phyloP scores from a whole-genome alignment of 2,329 filamentous ascomycete species.

The Colletotrichum salicis region DNA sequence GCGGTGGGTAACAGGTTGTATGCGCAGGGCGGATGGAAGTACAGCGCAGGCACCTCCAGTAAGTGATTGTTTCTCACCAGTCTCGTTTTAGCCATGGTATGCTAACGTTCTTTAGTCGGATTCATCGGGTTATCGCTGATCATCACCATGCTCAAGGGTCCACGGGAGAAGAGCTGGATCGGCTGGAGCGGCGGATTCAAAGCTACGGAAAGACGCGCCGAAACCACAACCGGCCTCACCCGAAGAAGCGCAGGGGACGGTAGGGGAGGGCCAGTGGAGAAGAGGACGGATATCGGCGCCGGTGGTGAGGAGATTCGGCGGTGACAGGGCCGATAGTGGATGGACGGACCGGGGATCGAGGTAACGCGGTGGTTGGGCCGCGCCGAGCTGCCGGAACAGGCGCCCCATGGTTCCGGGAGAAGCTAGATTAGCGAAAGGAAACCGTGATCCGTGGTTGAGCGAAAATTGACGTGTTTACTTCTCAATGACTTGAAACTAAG shows the following conservation, averaged over 20 bases:
- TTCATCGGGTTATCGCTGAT: conserved; percentile 36
- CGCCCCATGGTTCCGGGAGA: background rate
- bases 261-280: background rate
- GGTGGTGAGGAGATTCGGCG: conserved; percentile 7
- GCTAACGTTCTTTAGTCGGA: conserved; percentile 4
- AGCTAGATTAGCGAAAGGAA: background rate
- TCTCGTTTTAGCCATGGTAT: background rate
- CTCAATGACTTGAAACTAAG: background rate
- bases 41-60: conserved; percentile 56
- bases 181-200: conserved; percentile 34
- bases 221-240: conserved; percentile 15
- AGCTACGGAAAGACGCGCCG: conserved; percentile 17
- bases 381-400: background rate
- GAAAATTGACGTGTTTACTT: background rate
- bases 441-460: too few relatives aligned
- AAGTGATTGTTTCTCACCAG: conserved; percentile 31
- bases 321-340: conserved; percentile 12
- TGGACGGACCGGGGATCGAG: background rate
- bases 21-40: conserved; percentile 61
- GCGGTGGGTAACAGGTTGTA: conserved; percentile 66
- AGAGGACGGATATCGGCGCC: background rate
- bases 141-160: conserved; percentile 27
- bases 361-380: background rate
- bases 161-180: conserved; percentile 32
- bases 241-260: conserved; percentile 15